A percentile compares a stretch with the other conserved stretches of the same genome.
These are phyloP conservation scores for Talaromyces verruculosus DNA, from an alignment of 2,329 filamentous ascomycete genomes.

Conservation along the genomic window DNA sequence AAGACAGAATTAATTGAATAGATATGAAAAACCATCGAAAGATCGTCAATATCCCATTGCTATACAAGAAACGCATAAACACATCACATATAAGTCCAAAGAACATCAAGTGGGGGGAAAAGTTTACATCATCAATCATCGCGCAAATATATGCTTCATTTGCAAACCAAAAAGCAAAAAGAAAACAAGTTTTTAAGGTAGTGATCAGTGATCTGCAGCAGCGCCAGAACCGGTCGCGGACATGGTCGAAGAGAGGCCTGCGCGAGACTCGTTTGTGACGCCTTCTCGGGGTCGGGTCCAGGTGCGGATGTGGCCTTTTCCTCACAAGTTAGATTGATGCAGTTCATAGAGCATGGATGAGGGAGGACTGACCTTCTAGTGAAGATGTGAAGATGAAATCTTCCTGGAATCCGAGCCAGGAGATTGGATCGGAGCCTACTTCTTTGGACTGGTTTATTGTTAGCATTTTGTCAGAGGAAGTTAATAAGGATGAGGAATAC, in stretches of 20 bases:
- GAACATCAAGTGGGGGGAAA: not conserved
- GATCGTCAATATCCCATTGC: not conserved
- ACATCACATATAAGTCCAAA: not conserved
- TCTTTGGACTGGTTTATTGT: conserved; percentile 65
- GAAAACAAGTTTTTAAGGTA: not conserved
- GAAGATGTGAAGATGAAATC: conserved; percentile 91
- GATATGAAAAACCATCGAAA: not conserved
- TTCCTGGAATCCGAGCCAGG: conserved; percentile 91
- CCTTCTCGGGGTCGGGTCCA: conserved; percentile 65
- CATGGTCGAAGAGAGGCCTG: conserved; percentile 26
- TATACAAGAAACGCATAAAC: not conserved
- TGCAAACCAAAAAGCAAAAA: not conserved
- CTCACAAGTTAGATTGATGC: no score
- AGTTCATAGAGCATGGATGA: no score
- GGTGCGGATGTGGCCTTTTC: conserved; percentile 66
- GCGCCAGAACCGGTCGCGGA: conserved; percentile 18
- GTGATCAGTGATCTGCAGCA: not conserved
- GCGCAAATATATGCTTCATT: not conserved
- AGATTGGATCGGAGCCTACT: conserved; percentile 81
- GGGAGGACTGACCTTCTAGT: conserved; percentile 69
- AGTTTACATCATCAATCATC: conserved; percentile 3
- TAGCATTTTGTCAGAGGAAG: not conserved
- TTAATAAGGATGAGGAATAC: conserved; percentile 51
- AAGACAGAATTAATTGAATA: not conserved
- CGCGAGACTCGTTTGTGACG: conserved; percentile 39